phyloP scores from a whole-genome alignment of 2,329 filamentous ascomycete genomes.

The Clonostachys rosea region DNA sequence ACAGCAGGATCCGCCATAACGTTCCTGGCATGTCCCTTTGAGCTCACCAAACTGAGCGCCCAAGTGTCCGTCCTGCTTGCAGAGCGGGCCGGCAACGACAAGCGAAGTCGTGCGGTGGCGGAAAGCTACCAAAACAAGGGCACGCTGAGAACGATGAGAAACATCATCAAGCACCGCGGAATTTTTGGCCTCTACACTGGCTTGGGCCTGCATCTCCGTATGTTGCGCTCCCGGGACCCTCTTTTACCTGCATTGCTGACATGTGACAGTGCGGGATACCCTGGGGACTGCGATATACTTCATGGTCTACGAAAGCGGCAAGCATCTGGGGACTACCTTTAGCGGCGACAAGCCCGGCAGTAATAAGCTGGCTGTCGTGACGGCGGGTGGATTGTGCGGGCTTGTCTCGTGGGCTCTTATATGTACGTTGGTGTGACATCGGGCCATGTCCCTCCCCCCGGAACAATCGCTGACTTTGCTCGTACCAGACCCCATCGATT shows the following conservation, averaged over 20 bases:
- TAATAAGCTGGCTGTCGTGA: slow-evolving; percentile 72
- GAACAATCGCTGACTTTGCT: too few relatives aligned
- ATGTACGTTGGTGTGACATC: slow-evolving; percentile 43
- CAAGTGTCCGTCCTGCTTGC: slow-evolving; percentile 80
- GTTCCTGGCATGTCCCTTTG: slow-evolving; percentile 79
- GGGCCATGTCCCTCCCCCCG: background rate
- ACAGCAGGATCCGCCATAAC: slow-evolving; percentile 78
- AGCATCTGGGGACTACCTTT: slow-evolving; percentile 74
- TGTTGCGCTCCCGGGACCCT: slow-evolving; percentile 20
- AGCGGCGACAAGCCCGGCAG: slow-evolving; percentile 68
- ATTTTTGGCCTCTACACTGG: slow-evolving; percentile 74
- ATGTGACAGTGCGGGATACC: slow-evolving; percentile 67
- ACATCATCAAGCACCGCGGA: slow-evolving; percentile 72
- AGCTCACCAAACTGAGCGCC: slow-evolving; percentile 83
- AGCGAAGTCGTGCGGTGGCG: slow-evolving; percentile 53
- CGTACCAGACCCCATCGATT: slow-evolving; percentile 63
- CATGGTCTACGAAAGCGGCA: slow-evolving; percentile 82
- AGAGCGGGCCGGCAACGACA: slow-evolving; percentile 22
- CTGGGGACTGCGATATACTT: slow-evolving; percentile 84
- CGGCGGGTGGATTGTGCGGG: slow-evolving; percentile 76
- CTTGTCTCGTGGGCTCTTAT: slow-evolving; percentile 79
- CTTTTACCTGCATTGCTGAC: slow-evolving; percentile 4
- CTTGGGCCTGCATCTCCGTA: slow-evolving; percentile 73
- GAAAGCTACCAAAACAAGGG: slow-evolving; percentile 74
- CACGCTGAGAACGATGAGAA: slow-evolving; percentile 70